phyloP scores from a whole-genome alignment of 2,329 filamentous ascomycete species.

The Stachybotrys chlorohalonatus region DNA sequence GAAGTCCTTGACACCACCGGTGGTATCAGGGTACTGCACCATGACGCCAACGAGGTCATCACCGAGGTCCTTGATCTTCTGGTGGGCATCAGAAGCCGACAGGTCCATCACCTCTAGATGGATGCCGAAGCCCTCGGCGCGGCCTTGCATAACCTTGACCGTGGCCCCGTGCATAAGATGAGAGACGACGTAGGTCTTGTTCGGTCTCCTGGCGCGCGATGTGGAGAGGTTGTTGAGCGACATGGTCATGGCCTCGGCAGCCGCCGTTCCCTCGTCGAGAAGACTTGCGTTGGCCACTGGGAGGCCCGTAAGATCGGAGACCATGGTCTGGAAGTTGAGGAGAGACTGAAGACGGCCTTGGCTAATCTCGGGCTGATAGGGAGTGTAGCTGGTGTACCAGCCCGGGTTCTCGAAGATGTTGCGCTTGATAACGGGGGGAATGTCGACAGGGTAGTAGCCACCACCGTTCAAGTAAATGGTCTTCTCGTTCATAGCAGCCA shows the following conservation, averaged over 20 bases:
- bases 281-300: constrained; percentile 86
- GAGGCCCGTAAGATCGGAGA: constrained; percentile 78
- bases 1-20: constrained; percentile 72
- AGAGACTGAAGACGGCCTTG: constrained; percentile 88
- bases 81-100: constrained; percentile 48
- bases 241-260: constrained; percentile 92
- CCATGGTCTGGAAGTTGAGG: constrained; percentile 91
- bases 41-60: constrained; percentile 81
- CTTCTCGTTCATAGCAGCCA: constrained; percentile 23
- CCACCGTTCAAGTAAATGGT: constrained; percentile 69
- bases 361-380: constrained; percentile 95
- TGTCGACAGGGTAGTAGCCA: constrained; percentile 81
- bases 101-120: constrained; percentile 67
- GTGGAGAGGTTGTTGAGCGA: constrained; percentile 68
- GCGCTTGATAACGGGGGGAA: constrained; percentile 82
- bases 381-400: constrained; percentile 98
- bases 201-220: constrained; percentile 61
- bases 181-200: constrained; percentile 79
- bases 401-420: constrained; percentile 89
- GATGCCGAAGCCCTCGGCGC: constrained; percentile 87
- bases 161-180: constrained; percentile 79
- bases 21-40: constrained; percentile 90
- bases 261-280: constrained; percentile 84
- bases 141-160: constrained; percentile 70
- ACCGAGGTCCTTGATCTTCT: constrained; percentile 63